Evolutionary conservation across 1,139 yeast genomes (phyloP).

Genomic region (Komagataea norvegica): DNA sequence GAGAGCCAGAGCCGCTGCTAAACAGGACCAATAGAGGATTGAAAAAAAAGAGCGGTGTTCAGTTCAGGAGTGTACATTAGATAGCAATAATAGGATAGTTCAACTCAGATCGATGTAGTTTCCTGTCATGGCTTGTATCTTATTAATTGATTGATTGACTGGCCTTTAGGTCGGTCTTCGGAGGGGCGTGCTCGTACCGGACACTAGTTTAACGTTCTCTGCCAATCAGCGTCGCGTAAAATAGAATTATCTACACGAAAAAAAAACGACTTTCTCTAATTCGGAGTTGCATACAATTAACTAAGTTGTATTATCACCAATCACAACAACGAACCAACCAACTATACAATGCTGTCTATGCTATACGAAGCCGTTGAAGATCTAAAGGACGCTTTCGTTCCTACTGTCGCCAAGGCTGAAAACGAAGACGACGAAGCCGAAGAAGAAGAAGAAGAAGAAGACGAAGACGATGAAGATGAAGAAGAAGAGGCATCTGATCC

Average conservation of each 20-base stretch:
- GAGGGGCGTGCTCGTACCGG: too few relatives aligned
- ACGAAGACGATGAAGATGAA: constrained; percentile 63
- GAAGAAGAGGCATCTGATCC: constrained; percentile 64
- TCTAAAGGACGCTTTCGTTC: constrained; percentile 75
- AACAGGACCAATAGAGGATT: constrained; percentile 9
- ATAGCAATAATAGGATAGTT: constrained; percentile 8
- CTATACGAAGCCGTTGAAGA: constrained; percentile 53
- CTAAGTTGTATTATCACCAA: not conserved
- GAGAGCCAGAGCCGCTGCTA: constrained; percentile 40
- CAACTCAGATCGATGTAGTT: too few relatives aligned
- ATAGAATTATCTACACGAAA: constrained; percentile 7
- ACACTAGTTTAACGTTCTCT: too few relatives aligned
- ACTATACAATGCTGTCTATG: constrained; percentile 48
- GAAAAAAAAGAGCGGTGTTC: not conserved
- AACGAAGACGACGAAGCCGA: constrained; percentile 27
- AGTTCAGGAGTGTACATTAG: constrained; percentile 4
- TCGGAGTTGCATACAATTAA: too few relatives aligned
- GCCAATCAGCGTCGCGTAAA: constrained; percentile 9
- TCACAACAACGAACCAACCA: not conserved
- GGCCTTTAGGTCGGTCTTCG: not conserved
- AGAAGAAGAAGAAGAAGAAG: constrained; percentile 29
- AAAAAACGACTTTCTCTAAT: too few relatives aligned
- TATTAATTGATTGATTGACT: not conserved
- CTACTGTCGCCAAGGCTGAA: constrained; percentile 83
- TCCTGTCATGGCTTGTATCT: not conserved